Evolutionary conservation across 225 moss, liverwort and hornwort genomes (phyloP), one percentile per base, ranked within the genome.

Genomic region (Anthoceros angustus): DNA sequence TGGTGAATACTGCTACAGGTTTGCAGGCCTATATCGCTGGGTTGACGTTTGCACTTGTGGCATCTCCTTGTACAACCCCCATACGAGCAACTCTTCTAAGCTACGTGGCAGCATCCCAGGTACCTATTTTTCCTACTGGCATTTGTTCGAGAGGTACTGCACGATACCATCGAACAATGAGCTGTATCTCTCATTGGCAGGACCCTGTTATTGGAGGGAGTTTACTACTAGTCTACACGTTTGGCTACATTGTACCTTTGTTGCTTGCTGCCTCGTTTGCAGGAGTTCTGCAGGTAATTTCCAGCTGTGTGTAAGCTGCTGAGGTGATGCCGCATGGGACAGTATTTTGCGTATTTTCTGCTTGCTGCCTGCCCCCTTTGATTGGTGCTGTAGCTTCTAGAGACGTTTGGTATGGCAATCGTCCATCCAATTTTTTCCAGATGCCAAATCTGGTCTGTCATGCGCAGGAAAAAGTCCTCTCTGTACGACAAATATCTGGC

Each of bases 41-140:
- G 23, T 6, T 55, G n/a, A 55, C 55, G 7, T 55, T 55, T 15
- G 55, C 55, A 55, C 14, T 55, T 18, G 55, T 55, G 18, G 55
- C 55, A n/a, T 55, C 55, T 18, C 55, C 55, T 15, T 55, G 55
- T n/a, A 55, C 55, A 55, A 55, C 55, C 55, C 55, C 55, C 18
- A 55, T 55, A 9, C 55, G 55, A 55, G 55, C 55, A 55, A 55
- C 55, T 55, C 55, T 55, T 55, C 55, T 55, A 55, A 55, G 55
- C 55, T 55, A 55, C 23, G 55, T 55, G 15, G 55, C 55, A 7
- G 55, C 55, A 55, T 55, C 55, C 18, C 55, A 55, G 55, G 55
- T 55, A 46, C 16, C 5, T 18, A 55, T 18, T 55, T 3, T 2
- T 23, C 18, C 8, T 1, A 55, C 16, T 46, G 12, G 45, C 45